A percentile compares a stretch with the other conserved stretches of the same genome.
phyloP scores from a whole-genome alignment of 1,139 yeast genomes.

The Pneumocystis murina region DNA sequence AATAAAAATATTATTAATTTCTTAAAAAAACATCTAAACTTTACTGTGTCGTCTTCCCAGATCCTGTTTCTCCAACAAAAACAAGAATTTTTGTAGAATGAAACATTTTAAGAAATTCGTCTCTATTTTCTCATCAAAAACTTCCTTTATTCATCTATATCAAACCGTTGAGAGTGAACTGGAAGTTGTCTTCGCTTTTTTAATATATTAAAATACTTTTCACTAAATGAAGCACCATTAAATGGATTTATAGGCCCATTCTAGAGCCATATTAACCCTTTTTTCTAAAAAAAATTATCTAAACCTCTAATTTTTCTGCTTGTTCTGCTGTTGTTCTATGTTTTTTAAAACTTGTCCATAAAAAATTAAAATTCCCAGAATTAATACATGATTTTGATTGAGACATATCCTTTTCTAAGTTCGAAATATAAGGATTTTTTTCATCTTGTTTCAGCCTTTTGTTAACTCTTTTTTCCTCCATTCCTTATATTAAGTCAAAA shows the following conservation, averaged over 20 bases:
- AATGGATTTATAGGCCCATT: slow-evolving; percentile 58
- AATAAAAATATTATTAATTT: not conserved
- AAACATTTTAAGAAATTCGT: slow-evolving; percentile 67
- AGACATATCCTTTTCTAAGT: slow-evolving; percentile 13
- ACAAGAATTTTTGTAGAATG: slow-evolving; percentile 90
- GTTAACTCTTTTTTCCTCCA: slow-evolving; percentile 15
- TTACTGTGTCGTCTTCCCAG: slow-evolving; percentile 85
- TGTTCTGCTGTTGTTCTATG: slow-evolving; percentile 62
- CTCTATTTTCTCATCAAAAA: slow-evolving; percentile 17
- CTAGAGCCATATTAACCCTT: slow-evolving; percentile 27
- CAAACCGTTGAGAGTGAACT: slow-evolving; percentile 68
- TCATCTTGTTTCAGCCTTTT: slow-evolving; percentile 3
- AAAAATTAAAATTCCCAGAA: not conserved
- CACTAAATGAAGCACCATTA: slow-evolving; percentile 47
- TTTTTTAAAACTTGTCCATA: slow-evolving; percentile 26
- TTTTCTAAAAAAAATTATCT: slow-evolving; percentile 6
- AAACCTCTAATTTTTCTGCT: slow-evolving; percentile 29
- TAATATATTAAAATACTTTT: slow-evolving; percentile 62
- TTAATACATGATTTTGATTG: not conserved
- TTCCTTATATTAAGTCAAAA: not conserved
- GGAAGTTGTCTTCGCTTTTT: slow-evolving; percentile 74
- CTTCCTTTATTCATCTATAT: not conserved
- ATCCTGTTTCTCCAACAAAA: slow-evolving; percentile 96
- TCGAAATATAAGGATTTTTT: slow-evolving; percentile 23
- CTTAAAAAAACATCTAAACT: not conserved